Percentiles rank a stretch among this genome's conserved stretches.
Evolutionary conservation across 768 basidiomycete species (phyloP).

Genomic region (Lyophyllum shimeji): DNA sequence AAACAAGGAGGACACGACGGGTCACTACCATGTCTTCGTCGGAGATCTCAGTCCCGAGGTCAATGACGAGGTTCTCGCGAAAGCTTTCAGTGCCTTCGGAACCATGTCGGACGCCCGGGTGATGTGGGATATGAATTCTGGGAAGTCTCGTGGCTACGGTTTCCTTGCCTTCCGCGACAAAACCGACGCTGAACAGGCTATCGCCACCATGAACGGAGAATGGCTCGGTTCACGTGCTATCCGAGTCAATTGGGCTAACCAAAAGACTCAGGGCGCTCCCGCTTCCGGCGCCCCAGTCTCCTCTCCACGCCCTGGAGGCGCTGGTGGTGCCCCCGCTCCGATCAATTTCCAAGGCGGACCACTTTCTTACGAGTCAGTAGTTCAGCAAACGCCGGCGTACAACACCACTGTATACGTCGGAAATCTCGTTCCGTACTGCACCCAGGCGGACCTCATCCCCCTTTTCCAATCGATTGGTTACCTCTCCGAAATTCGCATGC

Average conservation of each 20-base stretch:
- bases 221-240: slow-evolving; percentile 98
- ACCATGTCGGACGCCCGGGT: slow-evolving; percentile 96
- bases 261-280: slow-evolving; percentile 86
- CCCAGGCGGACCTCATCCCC: slow-evolving; percentile 96
- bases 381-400: slow-evolving; percentile 89
- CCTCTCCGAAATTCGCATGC: slow-evolving; percentile 98
- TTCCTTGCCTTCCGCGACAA: slow-evolving; percentile 99
- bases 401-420: slow-evolving; percentile 98
- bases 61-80: slow-evolving; percentile 93
- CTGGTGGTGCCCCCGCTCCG: slow-evolving; percentile 77
- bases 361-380: slow-evolving; percentile 90
- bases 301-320: slow-evolving; percentile 42
- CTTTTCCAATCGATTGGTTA: slow-evolving; percentile 99
- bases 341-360: slow-evolving; percentile 91
- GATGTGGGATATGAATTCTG: slow-evolving; percentile 99
- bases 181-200: slow-evolving; percentile 98
- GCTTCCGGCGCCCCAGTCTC: slow-evolving; percentile 25
- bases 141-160: slow-evolving; percentile 96
- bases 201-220: slow-evolving; percentile 99
- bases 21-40: slow-evolving; percentile 98
- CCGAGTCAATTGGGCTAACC: slow-evolving; percentile 99
- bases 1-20: slow-evolving; percentile 98
- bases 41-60: slow-evolving; percentile 99
- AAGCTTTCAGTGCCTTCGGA: slow-evolving; percentile 97
- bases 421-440: slow-evolving; percentile 95